These are phyloP conservation scores for Linum usitatissimum DNA, from an alignment of 345 rosid genomes.

Conservation along the genomic window DNA sequence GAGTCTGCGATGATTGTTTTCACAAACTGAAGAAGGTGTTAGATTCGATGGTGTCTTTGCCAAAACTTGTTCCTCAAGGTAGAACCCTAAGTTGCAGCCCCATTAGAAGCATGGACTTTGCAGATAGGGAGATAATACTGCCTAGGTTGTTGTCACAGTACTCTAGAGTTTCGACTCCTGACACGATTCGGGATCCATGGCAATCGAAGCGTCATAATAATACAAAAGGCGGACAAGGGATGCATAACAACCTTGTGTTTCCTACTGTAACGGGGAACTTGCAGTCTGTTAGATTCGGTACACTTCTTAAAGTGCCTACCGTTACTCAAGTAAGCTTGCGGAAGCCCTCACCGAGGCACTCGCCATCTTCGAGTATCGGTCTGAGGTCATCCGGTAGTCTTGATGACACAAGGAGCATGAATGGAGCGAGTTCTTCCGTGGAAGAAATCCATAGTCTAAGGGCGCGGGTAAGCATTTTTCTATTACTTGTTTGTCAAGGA, in stretches of 20 bases:
- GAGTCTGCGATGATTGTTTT: slow-evolving; percentile 82
- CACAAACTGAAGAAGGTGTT: slow-evolving; percentile 43
- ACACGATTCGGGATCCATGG: slow-evolving; percentile 34
- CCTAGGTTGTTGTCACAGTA: slow-evolving; percentile 28
- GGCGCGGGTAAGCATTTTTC: slow-evolving; percentile 42
- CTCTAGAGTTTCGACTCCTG: slow-evolving; percentile 39
- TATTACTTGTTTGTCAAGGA: background rate
- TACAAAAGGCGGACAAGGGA: slow-evolving; percentile 17
- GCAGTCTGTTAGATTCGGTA: slow-evolving; percentile 23
- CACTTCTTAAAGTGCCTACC: slow-evolving; percentile 24
- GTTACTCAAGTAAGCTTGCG: slow-evolving; percentile 15
- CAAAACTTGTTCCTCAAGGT: slow-evolving; percentile 20
- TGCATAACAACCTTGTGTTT: slow-evolving; percentile 24
- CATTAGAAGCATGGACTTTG: slow-evolving; percentile 21
- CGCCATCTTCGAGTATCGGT: slow-evolving; percentile 30
- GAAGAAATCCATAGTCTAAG: slow-evolving; percentile 50
- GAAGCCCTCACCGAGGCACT: slow-evolving; percentile 21
- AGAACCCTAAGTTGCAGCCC: slow-evolving; percentile 27
- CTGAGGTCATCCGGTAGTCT: slow-evolving; percentile 16
- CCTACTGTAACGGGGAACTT: slow-evolving; percentile 28
- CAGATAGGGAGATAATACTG: slow-evolving; percentile 31
- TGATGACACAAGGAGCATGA: slow-evolving; percentile 44
- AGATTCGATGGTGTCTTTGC: slow-evolving; percentile 10
- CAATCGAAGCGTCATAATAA: slow-evolving; percentile 22
- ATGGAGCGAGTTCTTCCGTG: slow-evolving; percentile 21